Base-by-base conservation (phyloP, 2,329 filamentous ascomycete species). In the Aspergillus phoenicis region DNA sequence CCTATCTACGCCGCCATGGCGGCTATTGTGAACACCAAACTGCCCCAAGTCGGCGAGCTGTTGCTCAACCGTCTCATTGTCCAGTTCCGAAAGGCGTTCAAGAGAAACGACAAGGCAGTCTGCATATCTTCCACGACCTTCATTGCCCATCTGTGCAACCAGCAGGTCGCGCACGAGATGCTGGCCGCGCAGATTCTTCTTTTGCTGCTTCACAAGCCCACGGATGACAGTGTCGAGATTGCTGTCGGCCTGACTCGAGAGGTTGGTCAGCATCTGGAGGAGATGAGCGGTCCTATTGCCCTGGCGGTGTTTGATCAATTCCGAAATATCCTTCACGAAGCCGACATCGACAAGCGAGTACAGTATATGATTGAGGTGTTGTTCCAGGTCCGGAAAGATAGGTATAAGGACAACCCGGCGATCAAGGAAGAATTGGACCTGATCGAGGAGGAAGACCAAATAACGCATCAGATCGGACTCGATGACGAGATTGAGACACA, bases 341-440 rank as follows among this genome's bases (percentile, higher is more conserved):
- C 93, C 48, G 93, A 95, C 72, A 97, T 99, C 75, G 94, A 98
- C 74, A 97, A 97, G 83, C 86, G 95, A 66, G 93, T 94, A n/a
- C 95, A 99, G 79, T 99, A 98, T 78, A 97, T 97, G 91, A 94
- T 99, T 60, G 95, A 99, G 76, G 95, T 98, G 5, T 80, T 99
- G 47, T 99, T 99, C 75, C 93, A 99, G 79, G 90, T 97, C 59
- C 87, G 95, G 65, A 97, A 97, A 78, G 94, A 98, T 78, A 90
- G 90, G 70, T 99, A 96, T 83, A 97, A 97, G 81, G 93, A 98
- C 71, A 93, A 98, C 70, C 92, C 89, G 17, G 89, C 93, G 0
- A 82, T 98, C 69, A 93, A 89, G 75, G 93, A 97, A 73, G 95
- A 99, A 75, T 81, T 99, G 60, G 95, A 99, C 77, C 78, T 99